Evolutionary conservation across 2,329 filamentous ascomycete species (phyloP).

Genomic region (Trichoderma harzianum): DNA sequence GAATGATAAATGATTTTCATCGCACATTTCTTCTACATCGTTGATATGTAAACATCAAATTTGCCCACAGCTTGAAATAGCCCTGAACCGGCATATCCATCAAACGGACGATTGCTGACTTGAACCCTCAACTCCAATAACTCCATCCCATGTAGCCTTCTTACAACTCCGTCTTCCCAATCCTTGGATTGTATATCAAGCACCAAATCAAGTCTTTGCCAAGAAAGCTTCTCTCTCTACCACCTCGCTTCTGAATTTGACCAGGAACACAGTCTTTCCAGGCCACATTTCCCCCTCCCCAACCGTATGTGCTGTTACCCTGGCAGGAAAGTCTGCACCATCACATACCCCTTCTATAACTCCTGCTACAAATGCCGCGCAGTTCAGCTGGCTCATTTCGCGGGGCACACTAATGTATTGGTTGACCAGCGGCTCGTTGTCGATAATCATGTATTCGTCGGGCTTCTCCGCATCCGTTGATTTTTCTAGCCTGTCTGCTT

Average conservation of each 20-base stretch:
- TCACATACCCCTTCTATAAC: slow-evolving; percentile 96
- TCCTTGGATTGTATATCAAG: not conserved
- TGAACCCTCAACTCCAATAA: slow-evolving; percentile 22
- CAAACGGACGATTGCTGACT: slow-evolving; percentile 3
- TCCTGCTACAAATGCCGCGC: slow-evolving; percentile 90
- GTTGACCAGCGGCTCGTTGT: slow-evolving; percentile 96
- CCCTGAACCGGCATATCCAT: not conserved
- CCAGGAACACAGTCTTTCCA: slow-evolving; percentile 89
- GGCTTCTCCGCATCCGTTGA: slow-evolving; percentile 75
- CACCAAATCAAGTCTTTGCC: slow-evolving; percentile 47
- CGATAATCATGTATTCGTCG: slow-evolving; percentile 98
- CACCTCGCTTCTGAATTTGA: slow-evolving; percentile 89
- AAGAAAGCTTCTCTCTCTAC: slow-evolving; percentile 86
- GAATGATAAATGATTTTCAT: not conserved
- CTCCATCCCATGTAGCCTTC: slow-evolving; percentile 19
- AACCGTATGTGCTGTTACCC: slow-evolving; percentile 84
- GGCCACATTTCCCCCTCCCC: slow-evolving; percentile 83
- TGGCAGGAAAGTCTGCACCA: slow-evolving; percentile 82
- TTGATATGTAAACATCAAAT: not conserved
- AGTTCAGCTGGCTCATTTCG: slow-evolving; percentile 96
- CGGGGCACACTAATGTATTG: slow-evolving; percentile 88
- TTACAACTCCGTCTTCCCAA: slow-evolving; percentile 6
- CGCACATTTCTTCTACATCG: not conserved
- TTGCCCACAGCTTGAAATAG: not conserved
- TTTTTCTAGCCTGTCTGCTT: slow-evolving; percentile 91